Percentiles rank a stretch among this genome's conserved stretches.
phyloP scores from a whole-genome alignment of 768 basidiomycete genomes.

The Tephrocybe sp. region DNA sequence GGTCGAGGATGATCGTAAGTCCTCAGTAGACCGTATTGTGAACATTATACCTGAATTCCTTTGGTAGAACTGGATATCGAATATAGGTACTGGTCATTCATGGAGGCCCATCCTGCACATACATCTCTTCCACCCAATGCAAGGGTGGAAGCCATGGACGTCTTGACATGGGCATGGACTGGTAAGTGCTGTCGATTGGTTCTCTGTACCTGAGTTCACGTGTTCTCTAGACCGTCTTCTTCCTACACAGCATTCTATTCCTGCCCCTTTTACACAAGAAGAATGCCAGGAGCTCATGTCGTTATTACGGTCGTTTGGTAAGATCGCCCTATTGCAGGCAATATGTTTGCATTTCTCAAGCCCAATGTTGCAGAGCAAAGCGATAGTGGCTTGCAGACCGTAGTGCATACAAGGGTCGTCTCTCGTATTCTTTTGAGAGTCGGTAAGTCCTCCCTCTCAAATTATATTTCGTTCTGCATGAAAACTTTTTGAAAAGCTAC shows the following conservation, averaged over 20 bases:
- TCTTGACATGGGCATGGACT: conserved; percentile 80
- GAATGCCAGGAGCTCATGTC: conserved; percentile 76
- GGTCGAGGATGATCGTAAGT: conserved; percentile 47
- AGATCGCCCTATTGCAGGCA: too few species aligned
- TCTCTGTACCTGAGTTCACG: background rate
- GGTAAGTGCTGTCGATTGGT: conserved; percentile 35
- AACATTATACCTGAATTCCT: background rate
- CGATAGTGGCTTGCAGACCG: conserved; percentile 42
- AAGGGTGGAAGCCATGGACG: conserved; percentile 69
- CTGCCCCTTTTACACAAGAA: conserved; percentile 71
- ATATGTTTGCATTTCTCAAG: too few species aligned
- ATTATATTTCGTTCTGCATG: background rate
- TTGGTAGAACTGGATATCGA: conserved; percentile 79
- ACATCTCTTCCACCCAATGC: conserved; percentile 53
- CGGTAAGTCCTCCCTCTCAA: conserved; percentile 41
- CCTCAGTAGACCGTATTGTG: background rate
- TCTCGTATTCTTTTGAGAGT: conserved; percentile 69
- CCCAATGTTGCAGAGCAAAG: conserved; percentile 23
- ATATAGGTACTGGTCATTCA: conserved; percentile 80
- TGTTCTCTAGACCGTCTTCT: conserved; percentile 59
- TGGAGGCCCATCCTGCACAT: conserved; percentile 81
- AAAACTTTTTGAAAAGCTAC: conserved; percentile 39
- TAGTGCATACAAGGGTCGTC: conserved; percentile 62
- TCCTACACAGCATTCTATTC: conserved; percentile 52
- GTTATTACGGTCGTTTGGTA: conserved; percentile 49